Percentiles rank a stretch among this genome's conserved stretches.
phyloP scores from a whole-genome alignment of 805 yeast species.

The Cyberlindnera samutprakarnensis region DNA sequence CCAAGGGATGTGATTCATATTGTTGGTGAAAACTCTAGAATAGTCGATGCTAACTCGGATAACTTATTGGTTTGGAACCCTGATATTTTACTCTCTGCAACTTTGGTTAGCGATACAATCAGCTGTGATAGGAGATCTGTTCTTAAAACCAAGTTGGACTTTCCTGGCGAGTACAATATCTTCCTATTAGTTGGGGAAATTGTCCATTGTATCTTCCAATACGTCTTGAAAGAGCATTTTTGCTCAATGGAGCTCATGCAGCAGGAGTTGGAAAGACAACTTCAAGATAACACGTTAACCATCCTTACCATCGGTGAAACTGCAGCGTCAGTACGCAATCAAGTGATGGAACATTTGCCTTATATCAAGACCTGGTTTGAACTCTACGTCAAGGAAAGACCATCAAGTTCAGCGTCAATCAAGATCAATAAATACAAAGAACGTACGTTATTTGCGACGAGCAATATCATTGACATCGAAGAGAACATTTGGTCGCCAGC shows the following conservation, averaged over 20 bases:
- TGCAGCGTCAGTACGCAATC: conserved; percentile 33
- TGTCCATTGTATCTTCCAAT: conserved; percentile 66
- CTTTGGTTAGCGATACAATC: conserved; percentile 69
- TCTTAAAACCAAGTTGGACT: conserved; percentile 44
- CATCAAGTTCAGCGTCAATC: conserved; percentile 17
- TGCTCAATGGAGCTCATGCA: conserved; percentile 23
- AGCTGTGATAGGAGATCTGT: conserved; percentile 69
- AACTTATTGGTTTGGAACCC: conserved; percentile 79
- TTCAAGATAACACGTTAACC: conserved; percentile 37
- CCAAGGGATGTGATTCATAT: conserved; percentile 56
- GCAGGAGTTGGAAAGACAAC: conserved; percentile 29
- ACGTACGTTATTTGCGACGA: conserved; percentile 40
- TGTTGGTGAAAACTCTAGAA: conserved; percentile 32
- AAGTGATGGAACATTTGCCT: conserved; percentile 39
- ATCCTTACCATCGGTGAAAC: conserved; percentile 52
- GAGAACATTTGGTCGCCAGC: conserved; percentile 89
- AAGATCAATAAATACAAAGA: conserved; percentile 24
- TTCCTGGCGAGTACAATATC: conserved; percentile 57
- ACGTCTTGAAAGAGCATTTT: conserved; percentile 31
- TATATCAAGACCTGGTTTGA: conserved; percentile 48
- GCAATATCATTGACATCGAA: conserved; percentile 73
- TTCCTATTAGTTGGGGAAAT: conserved; percentile 75
- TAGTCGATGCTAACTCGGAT: conserved; percentile 47
- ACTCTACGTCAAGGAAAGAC: conserved; percentile 32
- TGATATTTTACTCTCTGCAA: conserved; percentile 74